phyloP scores from a whole-genome alignment of 1,284 basidiomycete genomes.

The Amylostereum areolatum region DNA sequence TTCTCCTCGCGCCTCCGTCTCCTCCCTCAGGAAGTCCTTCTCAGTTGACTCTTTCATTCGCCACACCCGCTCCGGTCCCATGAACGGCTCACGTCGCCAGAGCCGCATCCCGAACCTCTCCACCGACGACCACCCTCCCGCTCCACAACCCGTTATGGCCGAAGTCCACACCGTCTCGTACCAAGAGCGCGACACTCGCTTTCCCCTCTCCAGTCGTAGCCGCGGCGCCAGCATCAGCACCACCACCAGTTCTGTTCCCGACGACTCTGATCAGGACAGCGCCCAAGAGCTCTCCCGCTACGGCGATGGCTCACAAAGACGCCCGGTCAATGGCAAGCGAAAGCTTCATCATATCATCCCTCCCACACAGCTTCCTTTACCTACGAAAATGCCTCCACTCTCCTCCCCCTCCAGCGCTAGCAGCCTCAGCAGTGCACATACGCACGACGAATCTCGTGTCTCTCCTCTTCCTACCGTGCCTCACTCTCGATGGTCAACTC shows the following conservation, averaged over 20 bases:
- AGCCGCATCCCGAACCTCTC: not conserved
- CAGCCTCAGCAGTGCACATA: constrained; percentile 23
- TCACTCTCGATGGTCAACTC: not conserved
- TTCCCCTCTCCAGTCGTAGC: constrained; percentile 33
- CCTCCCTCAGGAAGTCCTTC: constrained; percentile 58
- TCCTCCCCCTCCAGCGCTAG: constrained; percentile 37
- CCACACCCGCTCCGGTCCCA: constrained; percentile 26
- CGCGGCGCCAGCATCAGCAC: constrained; percentile 54
- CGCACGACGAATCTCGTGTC: constrained; percentile 30
- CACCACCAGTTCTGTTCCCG: constrained; percentile 30
- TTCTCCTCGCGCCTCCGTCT: constrained; percentile 20
- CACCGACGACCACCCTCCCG: constrained; percentile 3
- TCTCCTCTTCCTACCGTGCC: constrained; percentile 24
- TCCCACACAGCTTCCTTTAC: constrained; percentile 49
- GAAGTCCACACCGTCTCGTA: constrained; percentile 25
- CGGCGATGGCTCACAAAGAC: not conserved
- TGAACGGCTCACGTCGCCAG: constrained; percentile 17
- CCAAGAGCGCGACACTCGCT: constrained; percentile 26
- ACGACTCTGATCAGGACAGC: constrained; percentile 52
- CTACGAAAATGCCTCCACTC: constrained; percentile 41
- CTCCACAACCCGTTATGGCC: constrained; percentile 16
- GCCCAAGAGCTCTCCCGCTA: constrained; percentile 10
- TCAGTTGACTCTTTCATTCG: constrained; percentile 70
- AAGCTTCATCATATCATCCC: constrained; percentile 30
- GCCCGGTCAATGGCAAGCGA: constrained; percentile 25